Base-by-base conservation (phyloP, 78 protist genomes). In the Neovahlkampfia damariscottae region DNA sequence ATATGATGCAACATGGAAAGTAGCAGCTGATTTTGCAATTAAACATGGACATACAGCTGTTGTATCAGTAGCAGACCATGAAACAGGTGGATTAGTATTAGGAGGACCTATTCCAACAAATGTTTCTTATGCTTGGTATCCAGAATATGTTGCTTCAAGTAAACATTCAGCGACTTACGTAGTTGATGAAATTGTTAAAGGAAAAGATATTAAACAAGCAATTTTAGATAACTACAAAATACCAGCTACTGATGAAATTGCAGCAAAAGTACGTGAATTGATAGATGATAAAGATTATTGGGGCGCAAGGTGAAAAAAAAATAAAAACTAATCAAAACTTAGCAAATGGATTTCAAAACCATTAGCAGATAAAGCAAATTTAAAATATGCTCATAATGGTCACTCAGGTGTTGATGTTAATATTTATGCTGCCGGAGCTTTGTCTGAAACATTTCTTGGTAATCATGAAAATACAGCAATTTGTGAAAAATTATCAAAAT, bases 11-110 rank as follows among this genome's bases (percentile, higher is more conserved):
- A 38, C 87, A 9, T 74, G 84, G 67, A 19, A 74, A 30, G 1
- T 34, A 0, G 88, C 41, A 38, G 9, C 71, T 2, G 86, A 82
- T 10, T 87, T 31, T 31, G 91, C 86, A 0, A 36, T 70, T 50
- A 38, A 31, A 0, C 84, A 87, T 39, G 82, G 86, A 0, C 66
- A 88, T 40, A 85, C 89, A 1, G 40, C 85, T 29, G 66, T 88
- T 2, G 7, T 88, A 8, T 71, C 75, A 0, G 74, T 78, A 0
- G 82, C 90, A 0, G 92, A 88, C 40, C 92, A 88, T 70, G 92
- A 88, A 36, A 88, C 92, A 1, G 92, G 92, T 34, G 92, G 92
- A 30, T 5, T 80, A 31, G 5, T 39, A 28, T 10, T 80, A 8
- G 85, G 67, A 30, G n/a, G 71, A 9, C 19, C 38, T 8, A 19